Conservation (phyloP, 164 flowering plant species). For the Buxus sempervirens region DNA sequence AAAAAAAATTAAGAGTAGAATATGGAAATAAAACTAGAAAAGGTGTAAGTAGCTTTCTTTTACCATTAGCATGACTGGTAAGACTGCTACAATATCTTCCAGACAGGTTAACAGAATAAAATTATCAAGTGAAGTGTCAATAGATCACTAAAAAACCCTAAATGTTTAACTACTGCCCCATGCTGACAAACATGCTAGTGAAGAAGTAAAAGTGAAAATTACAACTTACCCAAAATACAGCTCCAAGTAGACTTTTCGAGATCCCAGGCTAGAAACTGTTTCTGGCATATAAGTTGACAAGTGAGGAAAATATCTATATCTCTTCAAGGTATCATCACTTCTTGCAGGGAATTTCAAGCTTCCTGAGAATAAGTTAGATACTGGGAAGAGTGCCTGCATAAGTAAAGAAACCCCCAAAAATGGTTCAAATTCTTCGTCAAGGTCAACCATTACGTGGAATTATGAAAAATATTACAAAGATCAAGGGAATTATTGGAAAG, state of each 20-base stretch:
- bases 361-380: slow-evolving; percentile 60
- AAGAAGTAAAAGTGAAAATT: no score
- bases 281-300: slow-evolving; percentile 39
- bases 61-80: no score
- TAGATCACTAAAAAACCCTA: no score
- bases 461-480: not conserved
- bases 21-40: no score
- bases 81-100: no score
- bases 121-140: no score
- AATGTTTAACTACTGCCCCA: no score
- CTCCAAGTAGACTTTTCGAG: slow-evolving; percentile 70
- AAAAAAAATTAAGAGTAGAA: no score
- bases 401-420: slow-evolving; percentile 3
- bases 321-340: slow-evolving; percentile 47
- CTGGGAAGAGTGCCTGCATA: slow-evolving; percentile 80
- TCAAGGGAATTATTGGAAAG: not conserved
- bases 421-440: not conserved
- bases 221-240: slow-evolving; percentile 69
- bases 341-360: slow-evolving; percentile 68
- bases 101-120: no score
- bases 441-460: not conserved
- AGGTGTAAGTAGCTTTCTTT: no score
- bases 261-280: slow-evolving; percentile 32
- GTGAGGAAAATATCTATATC: slow-evolving; percentile 50
- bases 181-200: no score